Evolutionary conservation across 1,139 yeast genomes (phyloP), one percentile per base, ranked within the genome.

Genomic region (Blastobotrys raffinosifermentans): DNA sequence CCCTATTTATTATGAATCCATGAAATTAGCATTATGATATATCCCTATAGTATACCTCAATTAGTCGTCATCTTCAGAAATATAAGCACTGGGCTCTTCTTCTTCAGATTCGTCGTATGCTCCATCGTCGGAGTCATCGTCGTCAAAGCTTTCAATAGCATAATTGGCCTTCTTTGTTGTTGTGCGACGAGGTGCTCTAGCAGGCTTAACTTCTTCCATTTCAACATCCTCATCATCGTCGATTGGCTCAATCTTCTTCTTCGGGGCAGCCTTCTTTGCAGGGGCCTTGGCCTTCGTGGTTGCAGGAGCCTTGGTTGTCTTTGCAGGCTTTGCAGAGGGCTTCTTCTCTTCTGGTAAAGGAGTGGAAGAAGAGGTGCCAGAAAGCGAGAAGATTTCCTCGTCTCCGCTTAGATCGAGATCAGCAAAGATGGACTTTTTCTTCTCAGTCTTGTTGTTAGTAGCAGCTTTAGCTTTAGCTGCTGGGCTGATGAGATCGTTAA

Each of bases 401-500:
- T 17, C 34, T 11, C 26, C 35, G 19, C 29, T 30, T 9, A 27
- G 22, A 9, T 25, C 34, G 15, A 29, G 34, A 20, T 35, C 38
- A 18, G 31, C 41, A 25, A 31, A 33, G 11, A 30, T 32, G 2
- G 35, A 18, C 23, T 23, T 35, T 21, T 38, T 39, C 29, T 38
- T 43, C 30, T 38, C 20, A 17, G 23, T 8, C 20, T 35, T 9
- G 32, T 26, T 16, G 11, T 26, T 9, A 17, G 37, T 5, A 16
- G 39, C 39, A 26, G 35, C 39, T 26, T 29, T 32, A 16, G 25
- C 33, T 7, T 32, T 22, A 2, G 27, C 17, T 7, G 26, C 40
- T 16, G 14, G 21, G 11, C 29, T 4, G 27, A 38, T 31, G 34
- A 62, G 42, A 10, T 50, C 55, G 19, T 44, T 50, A 14, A 49